phyloP scores from a whole-genome alignment of 805 yeast species.

The Lachancea lanzarotensis region DNA sequence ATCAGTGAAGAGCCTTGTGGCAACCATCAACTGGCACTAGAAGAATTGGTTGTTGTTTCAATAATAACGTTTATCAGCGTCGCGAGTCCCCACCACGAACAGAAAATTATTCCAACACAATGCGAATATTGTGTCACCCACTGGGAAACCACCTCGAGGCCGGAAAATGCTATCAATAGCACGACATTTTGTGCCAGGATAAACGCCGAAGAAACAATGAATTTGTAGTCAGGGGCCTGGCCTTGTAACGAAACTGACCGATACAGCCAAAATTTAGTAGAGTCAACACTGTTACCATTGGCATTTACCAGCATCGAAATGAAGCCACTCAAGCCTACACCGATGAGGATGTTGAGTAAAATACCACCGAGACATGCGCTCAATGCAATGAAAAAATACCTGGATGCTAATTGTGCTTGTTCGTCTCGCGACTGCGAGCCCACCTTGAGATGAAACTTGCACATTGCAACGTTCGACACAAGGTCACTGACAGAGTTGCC shows the following conservation, averaged over 20 bases:
- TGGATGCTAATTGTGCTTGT: constrained; percentile 34
- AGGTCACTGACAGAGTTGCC: constrained; percentile 94
- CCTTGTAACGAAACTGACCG: constrained; percentile 18
- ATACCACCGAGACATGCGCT: constrained; percentile 96
- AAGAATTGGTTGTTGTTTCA: not conserved
- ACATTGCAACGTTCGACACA: constrained; percentile 77
- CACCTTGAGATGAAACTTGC: constrained; percentile 41
- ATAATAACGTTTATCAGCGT: constrained; percentile 4
- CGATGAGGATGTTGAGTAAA: constrained; percentile 65
- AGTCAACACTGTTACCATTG: constrained; percentile 7
- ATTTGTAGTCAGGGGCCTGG: constrained; percentile 15
- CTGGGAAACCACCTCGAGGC: not conserved
- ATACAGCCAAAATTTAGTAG: constrained; percentile 20
- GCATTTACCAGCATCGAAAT: constrained; percentile 30
- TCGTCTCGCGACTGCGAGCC: constrained; percentile 20
- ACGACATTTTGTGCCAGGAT: constrained; percentile 20
- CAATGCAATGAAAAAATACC: constrained; percentile 83
- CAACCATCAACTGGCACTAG: too few species aligned
- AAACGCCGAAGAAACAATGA: constrained; percentile 22
- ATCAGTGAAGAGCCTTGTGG: too few species aligned
- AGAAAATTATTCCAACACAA: constrained; percentile 8
- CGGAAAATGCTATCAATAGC: constrained; percentile 17
- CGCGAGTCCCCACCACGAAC: constrained; percentile 10
- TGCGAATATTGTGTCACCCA: constrained; percentile 3
- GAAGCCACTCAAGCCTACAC: constrained; percentile 75